Percentiles rank a stretch among this genome's conserved stretches.
Conservation (phyloP, 768 basidiomycete genomes). For the Psilocybe azurescens region DNA sequence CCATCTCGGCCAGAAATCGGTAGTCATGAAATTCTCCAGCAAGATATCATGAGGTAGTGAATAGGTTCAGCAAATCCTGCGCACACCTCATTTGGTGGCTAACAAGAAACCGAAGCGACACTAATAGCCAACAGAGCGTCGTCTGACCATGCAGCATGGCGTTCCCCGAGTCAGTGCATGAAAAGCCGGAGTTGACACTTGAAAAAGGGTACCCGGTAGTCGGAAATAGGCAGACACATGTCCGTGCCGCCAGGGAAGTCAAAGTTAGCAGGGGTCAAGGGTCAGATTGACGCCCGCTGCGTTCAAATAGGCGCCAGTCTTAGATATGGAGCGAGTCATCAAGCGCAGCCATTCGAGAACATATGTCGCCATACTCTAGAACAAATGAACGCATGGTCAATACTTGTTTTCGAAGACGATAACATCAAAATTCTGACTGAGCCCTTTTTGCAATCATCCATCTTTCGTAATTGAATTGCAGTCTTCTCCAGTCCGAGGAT, state of each 20-base stretch:
- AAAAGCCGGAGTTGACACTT: background rate
- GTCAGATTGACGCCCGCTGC: slow-evolving; percentile 1
- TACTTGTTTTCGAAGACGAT: background rate
- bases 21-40: background rate
- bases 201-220: background rate
- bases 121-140: background rate
- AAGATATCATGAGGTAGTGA: background rate
- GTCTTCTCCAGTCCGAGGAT: background rate
- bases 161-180: slow-evolving; percentile 18
- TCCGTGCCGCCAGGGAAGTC: background rate
- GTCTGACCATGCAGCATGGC: slow-evolving; percentile 9
- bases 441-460: background rate
- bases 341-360: background rate
- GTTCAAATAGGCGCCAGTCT: background rate
- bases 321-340: background rate
- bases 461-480: background rate
- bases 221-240: background rate
- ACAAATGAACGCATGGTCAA: background rate
- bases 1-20: background rate
- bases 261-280: background rate
- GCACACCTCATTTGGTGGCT: background rate
- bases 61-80: background rate
- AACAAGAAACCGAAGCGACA: background rate
- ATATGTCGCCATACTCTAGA: background rate
- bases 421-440: background rate